Conservation (phyloP, 1,284 basidiomycete species). For the Singerocomus inundabilis region DNA sequence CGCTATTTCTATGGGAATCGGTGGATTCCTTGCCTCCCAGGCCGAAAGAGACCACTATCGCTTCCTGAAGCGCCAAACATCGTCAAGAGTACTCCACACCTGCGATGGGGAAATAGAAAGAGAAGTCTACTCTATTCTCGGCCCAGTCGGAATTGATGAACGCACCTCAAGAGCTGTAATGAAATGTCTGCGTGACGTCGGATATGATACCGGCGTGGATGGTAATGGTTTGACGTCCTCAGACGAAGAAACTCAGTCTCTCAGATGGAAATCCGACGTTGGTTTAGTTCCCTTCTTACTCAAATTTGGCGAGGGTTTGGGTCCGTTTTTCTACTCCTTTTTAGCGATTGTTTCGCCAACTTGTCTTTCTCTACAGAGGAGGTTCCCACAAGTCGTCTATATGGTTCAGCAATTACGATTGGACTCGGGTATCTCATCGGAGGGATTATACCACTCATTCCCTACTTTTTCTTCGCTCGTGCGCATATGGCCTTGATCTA, state of each 20-base stretch:
- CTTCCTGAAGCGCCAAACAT: conserved; percentile 73
- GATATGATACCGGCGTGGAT: conserved; percentile 41
- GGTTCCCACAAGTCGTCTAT: conserved; percentile 64
- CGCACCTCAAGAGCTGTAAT: conserved; percentile 79
- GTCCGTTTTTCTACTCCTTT: conserved; percentile 41
- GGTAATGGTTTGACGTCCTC: conserved; percentile 22
- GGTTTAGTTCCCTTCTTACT: conserved; percentile 89
- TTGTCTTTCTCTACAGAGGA: conserved; percentile 58
- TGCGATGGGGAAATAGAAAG: conserved; percentile 95
- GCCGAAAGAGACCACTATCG: conserved; percentile 94
- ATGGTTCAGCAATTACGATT: conserved; percentile 90
- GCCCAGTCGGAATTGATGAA: conserved; percentile 86
- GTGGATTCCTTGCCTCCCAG: conserved; percentile 95
- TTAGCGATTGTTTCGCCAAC: neutral
- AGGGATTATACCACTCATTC: conserved; percentile 84
- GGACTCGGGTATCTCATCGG: conserved; percentile 86
- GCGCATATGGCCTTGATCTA: conserved; percentile 71
- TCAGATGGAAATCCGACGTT: conserved; percentile 69
- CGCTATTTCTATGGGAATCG: conserved; percentile 97
- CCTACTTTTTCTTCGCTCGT: conserved; percentile 82
- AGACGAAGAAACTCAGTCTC: conserved; percentile 49
- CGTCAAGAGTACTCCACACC: conserved; percentile 80
- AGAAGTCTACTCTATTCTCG: conserved; percentile 87
- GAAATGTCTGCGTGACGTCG: conserved; percentile 66
- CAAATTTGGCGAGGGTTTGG: conserved; percentile 89